phyloP scores from a whole-genome alignment of 1,284 basidiomycete species.

The Heterobasidion occidentale region DNA sequence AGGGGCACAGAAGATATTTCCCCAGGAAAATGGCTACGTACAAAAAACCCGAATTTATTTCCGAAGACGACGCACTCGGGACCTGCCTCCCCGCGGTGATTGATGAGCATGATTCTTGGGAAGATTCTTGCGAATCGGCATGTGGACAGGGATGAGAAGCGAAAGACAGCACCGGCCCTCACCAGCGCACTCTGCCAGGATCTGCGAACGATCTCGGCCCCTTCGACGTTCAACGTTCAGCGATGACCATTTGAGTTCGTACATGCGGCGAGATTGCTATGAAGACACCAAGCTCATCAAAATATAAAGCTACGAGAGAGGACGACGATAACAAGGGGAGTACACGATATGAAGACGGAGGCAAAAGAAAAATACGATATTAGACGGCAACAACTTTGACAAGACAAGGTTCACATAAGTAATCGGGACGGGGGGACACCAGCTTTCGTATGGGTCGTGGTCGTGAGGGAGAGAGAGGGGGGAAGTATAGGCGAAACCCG shows the following conservation, averaged over 20 bases:
- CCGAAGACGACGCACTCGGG: slow-evolving; percentile 5
- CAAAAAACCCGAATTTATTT: slow-evolving; percentile 7
- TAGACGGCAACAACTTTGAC: slow-evolving; percentile 4
- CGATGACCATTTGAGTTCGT: background rate
- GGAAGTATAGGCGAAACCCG: background rate
- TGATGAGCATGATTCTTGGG: slow-evolving; percentile 6
- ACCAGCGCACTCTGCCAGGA: background rate
- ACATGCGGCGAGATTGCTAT: slow-evolving; percentile 10
- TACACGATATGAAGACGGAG: slow-evolving; percentile 10
- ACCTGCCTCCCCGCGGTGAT: slow-evolving; percentile 10
- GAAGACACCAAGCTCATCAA: slow-evolving; percentile 14
- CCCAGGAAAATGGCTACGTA: slow-evolving; percentile 10
- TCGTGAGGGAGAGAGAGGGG: background rate
- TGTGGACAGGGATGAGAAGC: background rate
- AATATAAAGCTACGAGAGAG: slow-evolving; percentile 11
- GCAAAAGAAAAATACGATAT: slow-evolving; percentile 7
- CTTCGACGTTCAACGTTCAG: slow-evolving; percentile 7
- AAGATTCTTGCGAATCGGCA: background rate
- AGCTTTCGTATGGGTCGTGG: background rate
- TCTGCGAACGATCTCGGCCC: slow-evolving; percentile 1
- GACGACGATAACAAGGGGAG: slow-evolving; percentile 5
- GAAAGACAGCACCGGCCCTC: background rate
- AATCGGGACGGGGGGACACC: background rate
- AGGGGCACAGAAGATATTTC: slow-evolving; percentile 8
- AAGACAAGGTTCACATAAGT: background rate